Conservation (phyloP, 805 yeast genomes). For the Kluyveromyces siamensis region DNA sequence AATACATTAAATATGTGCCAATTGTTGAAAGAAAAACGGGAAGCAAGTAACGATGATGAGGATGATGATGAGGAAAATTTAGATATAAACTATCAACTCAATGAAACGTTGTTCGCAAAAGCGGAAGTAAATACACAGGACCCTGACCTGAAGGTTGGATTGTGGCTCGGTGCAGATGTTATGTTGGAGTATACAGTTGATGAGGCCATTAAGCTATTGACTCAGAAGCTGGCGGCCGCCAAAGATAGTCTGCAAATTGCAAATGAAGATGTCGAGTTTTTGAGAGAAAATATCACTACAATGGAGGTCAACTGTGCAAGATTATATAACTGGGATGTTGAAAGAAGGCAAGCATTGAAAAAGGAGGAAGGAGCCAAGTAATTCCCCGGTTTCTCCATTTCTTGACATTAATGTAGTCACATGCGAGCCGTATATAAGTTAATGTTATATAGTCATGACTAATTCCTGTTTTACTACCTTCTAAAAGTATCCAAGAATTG, state of each 20-base stretch:
- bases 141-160: conserved; percentile 43
- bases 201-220: conserved; percentile 72
- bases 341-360: conserved; percentile 47
- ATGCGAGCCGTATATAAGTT: background rate
- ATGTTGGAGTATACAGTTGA: conserved; percentile 90
- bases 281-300: conserved; percentile 89
- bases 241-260: conserved; percentile 49
- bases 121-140: conserved; percentile 61
- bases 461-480: conserved; percentile 17
- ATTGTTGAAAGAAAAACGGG: conserved; percentile 43
- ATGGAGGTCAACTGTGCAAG: conserved; percentile 98
- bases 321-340: conserved; percentile 81
- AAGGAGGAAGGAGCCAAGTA: conserved; percentile 34
- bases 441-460: background rate
- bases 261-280: conserved; percentile 78
- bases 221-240: conserved; percentile 54
- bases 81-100: conserved; percentile 79
- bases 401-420: conserved; percentile 8
- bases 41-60: conserved; percentile 26
- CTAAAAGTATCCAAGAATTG: conserved; percentile 56
- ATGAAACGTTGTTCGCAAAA: conserved; percentile 83
- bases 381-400: conserved; percentile 13
- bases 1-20: conserved; percentile 72
- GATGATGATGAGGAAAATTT: conserved; percentile 33
- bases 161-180: conserved; percentile 98